These are phyloP conservation scores for Cladobotryum protrusum DNA, from an alignment of 2,329 filamentous ascomycete species.

Conservation along the genomic window DNA sequence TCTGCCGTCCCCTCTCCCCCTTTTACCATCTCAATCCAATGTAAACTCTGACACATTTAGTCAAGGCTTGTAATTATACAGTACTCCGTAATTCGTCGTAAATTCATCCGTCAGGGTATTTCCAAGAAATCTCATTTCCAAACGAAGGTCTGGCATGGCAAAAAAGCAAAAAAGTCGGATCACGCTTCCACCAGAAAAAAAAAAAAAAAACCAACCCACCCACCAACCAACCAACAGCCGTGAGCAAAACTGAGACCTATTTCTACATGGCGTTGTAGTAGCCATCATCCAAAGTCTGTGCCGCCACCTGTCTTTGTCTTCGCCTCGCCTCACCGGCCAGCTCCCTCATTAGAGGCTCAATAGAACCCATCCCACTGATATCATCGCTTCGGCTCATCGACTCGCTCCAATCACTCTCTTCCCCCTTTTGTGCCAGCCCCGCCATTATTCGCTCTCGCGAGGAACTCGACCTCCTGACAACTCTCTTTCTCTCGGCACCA, in stretches of 20 bases:
- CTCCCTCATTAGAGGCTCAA: constrained; percentile 42
- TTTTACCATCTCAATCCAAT: no score
- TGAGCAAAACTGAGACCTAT: background rate
- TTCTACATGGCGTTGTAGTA: background rate
- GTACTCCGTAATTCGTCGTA: no score
- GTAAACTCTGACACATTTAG: no score
- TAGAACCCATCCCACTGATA: constrained; percentile 30
- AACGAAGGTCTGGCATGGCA: background rate
- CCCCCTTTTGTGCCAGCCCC: constrained; percentile 18
- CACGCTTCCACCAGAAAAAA: no score
- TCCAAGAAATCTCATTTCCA: background rate
- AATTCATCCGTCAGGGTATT: no score
- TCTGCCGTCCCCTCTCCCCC: no score
- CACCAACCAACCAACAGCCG: no score
- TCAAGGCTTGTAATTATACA: no score
- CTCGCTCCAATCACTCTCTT: constrained; percentile 19
- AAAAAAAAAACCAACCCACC: no score
- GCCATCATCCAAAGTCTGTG: background rate
- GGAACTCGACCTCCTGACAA: constrained; percentile 20
- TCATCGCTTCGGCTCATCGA: constrained; percentile 23
- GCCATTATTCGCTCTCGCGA: constrained; percentile 25
- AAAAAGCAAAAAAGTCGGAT: background rate
- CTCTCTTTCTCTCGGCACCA: constrained; percentile 13
- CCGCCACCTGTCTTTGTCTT: constrained; percentile 14
- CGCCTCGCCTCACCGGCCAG: constrained; percentile 26